A percentile compares a stretch with the other conserved stretches of the same genome.
Conservation (phyloP, 2,329 filamentous ascomycete species). For the Chalara sp. region DNA sequence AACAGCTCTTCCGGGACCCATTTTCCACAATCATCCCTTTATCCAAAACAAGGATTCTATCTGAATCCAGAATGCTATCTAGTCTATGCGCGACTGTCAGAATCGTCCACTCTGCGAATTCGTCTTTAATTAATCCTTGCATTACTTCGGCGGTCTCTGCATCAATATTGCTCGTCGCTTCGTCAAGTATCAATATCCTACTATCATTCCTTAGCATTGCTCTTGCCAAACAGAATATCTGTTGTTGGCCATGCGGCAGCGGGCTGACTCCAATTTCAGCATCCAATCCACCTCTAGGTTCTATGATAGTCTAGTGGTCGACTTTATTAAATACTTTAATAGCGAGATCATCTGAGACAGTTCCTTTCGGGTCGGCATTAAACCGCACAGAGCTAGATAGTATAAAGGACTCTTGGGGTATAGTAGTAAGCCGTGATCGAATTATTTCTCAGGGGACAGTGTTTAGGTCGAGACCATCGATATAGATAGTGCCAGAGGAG, state of each 20-base stretch:
- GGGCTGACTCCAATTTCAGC: slow-evolving; percentile 37
- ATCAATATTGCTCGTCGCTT: slow-evolving; percentile 15
- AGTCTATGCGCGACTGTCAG: too few species aligned
- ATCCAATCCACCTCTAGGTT: slow-evolving; percentile 10
- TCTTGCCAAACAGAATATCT: slow-evolving; percentile 39
- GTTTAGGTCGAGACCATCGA: slow-evolving; percentile 41
- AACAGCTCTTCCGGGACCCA: too few species aligned
- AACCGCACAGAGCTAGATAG: slow-evolving; percentile 30
- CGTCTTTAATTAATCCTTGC: too few species aligned
- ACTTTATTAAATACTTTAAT: slow-evolving; percentile 36
- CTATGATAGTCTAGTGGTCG: slow-evolving; percentile 16
- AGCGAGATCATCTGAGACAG: slow-evolving; percentile 32
- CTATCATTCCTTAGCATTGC: slow-evolving; percentile 29
- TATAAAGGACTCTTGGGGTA: slow-evolving; percentile 46
- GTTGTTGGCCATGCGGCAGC: slow-evolving; percentile 39
- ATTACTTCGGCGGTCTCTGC: too few species aligned
- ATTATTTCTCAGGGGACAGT: slow-evolving; percentile 35
- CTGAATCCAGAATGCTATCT: too few species aligned
- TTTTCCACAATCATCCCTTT: too few species aligned
- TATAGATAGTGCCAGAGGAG: slow-evolving; percentile 31
- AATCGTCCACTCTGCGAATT: too few species aligned
- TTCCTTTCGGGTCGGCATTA: slow-evolving; percentile 36
- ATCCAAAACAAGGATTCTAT: too few species aligned
- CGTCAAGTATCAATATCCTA: slow-evolving; percentile 28
- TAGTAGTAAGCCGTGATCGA: slow-evolving; percentile 32